Evolutionary conservation across 23 red algal species (phyloP).

Genomic region (Gracilariopsis chorda): DNA sequence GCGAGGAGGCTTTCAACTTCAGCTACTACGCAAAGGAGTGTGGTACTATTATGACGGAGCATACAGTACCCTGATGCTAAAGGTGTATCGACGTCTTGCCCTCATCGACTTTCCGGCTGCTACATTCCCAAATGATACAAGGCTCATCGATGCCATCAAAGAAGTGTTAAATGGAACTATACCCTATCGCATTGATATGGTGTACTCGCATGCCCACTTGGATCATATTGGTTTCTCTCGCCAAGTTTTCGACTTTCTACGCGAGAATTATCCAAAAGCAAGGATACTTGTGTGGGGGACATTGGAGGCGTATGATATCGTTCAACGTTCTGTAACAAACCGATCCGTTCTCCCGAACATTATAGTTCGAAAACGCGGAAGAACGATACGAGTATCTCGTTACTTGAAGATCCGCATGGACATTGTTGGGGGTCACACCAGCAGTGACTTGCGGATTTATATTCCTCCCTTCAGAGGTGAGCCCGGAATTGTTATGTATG

Average conservation of each 20-base stretch:
- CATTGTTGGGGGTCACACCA: conserved; percentile 47
- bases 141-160: background rate
- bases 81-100: background rate
- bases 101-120: background rate
- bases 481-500: background rate
- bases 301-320: background rate
- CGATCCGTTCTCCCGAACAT: background rate
- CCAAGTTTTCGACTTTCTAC: background rate
- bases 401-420: background rate
- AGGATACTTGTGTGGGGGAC: conserved; percentile 38
- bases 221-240: conserved; percentile 44
- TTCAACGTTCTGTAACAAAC: background rate
- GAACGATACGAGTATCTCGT: background rate
- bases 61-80: conserved; percentile 15
- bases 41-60: conserved; percentile 35
- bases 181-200: background rate
- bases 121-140: background rate
- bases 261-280: background rate
- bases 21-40: background rate
- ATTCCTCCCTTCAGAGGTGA: background rate
- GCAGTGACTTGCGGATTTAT: conserved; percentile 11
- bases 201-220: conserved; percentile 53
- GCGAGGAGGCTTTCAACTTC: background rate
- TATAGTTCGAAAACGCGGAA: background rate
- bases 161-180: background rate